These are phyloP conservation scores for Huntiella abstrusa DNA, from an alignment of 2,329 filamentous ascomycete genomes.

Conservation along the genomic window DNA sequence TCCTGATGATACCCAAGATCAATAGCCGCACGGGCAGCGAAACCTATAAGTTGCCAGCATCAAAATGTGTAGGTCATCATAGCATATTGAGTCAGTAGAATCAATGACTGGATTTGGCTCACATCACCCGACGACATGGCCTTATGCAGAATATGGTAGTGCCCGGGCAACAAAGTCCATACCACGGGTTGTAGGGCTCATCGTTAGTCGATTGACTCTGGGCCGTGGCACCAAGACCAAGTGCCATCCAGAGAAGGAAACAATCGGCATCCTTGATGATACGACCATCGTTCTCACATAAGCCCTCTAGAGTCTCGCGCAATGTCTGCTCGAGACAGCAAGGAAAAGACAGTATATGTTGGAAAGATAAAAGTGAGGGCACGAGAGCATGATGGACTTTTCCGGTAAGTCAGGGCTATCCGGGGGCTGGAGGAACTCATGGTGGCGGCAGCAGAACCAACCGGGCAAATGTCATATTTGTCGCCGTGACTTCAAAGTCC, in stretches of 20 bases:
- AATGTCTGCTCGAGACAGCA: conserved; percentile 66
- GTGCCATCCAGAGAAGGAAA: conserved; percentile 76
- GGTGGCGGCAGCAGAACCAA: conserved; percentile 69
- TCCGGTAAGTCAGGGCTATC: conserved; percentile 43
- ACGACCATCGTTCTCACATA: conserved; percentile 52
- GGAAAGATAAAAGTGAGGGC: conserved; percentile 69
- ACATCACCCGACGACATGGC: conserved; percentile 74
- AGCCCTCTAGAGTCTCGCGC: conserved; percentile 58
- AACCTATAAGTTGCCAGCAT: conserved; percentile 90
- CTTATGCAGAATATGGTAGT: conserved; percentile 56
- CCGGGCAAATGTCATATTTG: conserved; percentile 80
- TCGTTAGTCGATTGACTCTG: conserved; percentile 53
- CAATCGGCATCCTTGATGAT: conserved; percentile 51
- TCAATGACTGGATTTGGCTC: conserved; percentile 67
- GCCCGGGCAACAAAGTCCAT: conserved; percentile 42
- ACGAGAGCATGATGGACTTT: conserved; percentile 23
- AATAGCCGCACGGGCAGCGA: conserved; percentile 69
- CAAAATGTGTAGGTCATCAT: conserved; percentile 80
- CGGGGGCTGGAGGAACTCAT: conserved; percentile 48
- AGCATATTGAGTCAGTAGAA: conserved; percentile 75
- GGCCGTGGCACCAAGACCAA: conserved; percentile 62
- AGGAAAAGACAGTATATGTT: conserved; percentile 62
- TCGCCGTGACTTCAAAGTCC: conserved; percentile 78
- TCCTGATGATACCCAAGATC: conserved; percentile 91
- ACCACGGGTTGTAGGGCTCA: conserved; percentile 37